Conservation (phyloP, 306 rosid genomes). For the Cyamopsis tetragonoloba region DNA sequence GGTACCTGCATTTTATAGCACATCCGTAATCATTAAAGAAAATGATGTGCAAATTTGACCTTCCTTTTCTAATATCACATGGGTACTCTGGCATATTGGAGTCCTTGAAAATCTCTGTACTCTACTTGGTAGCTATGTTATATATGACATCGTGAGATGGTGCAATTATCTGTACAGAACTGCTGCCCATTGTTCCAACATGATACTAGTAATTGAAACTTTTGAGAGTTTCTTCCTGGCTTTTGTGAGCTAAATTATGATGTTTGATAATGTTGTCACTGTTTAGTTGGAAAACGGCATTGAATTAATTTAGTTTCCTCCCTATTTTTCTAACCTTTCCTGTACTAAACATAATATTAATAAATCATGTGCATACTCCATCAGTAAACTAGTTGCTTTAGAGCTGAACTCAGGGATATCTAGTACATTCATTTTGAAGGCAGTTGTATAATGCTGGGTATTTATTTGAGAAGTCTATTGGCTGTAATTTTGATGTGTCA, state of each 20-base stretch:
- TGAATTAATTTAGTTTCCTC: background rate
- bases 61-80: background rate
- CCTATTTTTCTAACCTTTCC: background rate
- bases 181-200: slow-evolving; percentile 9
- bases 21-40: background rate
- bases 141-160: background rate
- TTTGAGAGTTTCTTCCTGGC: background rate
- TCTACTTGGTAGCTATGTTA: background rate
- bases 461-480: slow-evolving; percentile 15
- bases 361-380: background rate
- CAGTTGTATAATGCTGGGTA: slow-evolving; percentile 8
- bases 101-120: slow-evolving; percentile 7
- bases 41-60: slow-evolving; percentile 10
- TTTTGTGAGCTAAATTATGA: slow-evolving; percentile 5
- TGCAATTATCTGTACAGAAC: slow-evolving; percentile 5
- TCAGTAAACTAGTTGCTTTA: slow-evolving; percentile 2
- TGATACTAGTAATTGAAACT: slow-evolving; percentile 13
- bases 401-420: slow-evolving; percentile 8
- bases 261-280: slow-evolving; percentile 8
- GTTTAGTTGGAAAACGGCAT: background rate
- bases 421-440: background rate
- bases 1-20: slow-evolving; percentile 5
- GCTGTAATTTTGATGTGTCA: slow-evolving; percentile 8
- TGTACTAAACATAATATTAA: slow-evolving; percentile 1
- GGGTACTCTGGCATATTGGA: background rate